Conservation (phyloP, 139 green algal genomes). For the Pseudopediastrum boryanum region DNA sequence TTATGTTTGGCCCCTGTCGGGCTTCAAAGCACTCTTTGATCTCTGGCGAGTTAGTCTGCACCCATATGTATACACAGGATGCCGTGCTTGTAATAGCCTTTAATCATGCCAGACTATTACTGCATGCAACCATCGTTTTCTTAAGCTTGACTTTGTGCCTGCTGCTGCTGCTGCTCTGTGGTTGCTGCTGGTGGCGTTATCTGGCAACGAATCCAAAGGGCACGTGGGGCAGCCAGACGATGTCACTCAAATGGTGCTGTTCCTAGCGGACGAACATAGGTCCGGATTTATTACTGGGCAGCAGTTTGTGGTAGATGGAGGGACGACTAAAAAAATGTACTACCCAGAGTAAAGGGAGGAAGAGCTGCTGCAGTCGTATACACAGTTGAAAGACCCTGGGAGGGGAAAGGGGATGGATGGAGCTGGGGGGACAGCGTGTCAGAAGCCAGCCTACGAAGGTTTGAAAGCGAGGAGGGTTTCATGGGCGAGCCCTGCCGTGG, state of each 20-base stretch:
- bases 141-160: no score
- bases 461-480: no score
- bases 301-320: conserved; percentile 61
- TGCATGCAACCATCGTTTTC: not conserved
- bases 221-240: conserved; percentile 50
- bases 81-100: not conserved
- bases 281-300: conserved; percentile 62
- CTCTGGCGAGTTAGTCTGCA: not conserved
- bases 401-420: no score
- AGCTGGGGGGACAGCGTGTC: no score
- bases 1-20: no score
- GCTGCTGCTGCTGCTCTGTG: not conserved
- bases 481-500: no score
- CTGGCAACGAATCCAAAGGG: no score
- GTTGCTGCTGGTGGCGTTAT: not conserved
- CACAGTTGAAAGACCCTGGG: no score
- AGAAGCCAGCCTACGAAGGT: no score
- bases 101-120: not conserved
- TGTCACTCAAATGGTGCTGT: conserved; percentile 52
- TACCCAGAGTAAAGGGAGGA: conserved; percentile 50
- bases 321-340: conserved; percentile 56
- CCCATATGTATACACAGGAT: not conserved
- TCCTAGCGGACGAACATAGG: conserved; percentile 48
- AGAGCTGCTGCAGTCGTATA: no score
- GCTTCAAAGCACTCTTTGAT: no score